Evolutionary conservation across 768 basidiomycete genomes (phyloP), one percentile per base, ranked within the genome.

Genomic region (Trametes meyenii): DNA sequence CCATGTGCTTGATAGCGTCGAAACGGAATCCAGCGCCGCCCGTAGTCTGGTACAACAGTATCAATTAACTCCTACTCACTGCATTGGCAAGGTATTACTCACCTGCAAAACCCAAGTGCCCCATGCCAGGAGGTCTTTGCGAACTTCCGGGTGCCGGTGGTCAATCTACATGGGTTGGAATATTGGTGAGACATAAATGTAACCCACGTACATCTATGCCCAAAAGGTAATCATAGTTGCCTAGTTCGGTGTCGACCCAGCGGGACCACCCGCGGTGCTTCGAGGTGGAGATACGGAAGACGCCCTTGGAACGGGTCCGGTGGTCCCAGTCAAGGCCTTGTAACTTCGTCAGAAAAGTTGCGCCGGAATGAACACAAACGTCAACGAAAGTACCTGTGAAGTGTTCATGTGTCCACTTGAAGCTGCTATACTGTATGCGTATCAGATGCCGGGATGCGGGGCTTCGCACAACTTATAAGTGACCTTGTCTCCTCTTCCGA

Each of bases 1-100:
- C 91, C 51, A 91, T 87, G 66, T 97, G 95, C 72, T 96, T 97
- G 65, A 95, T 90, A 17, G 94, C 95, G 70, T 96, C 95, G 29
- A 96, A 79, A 50, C 94, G 83, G 72, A 95, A 94, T 13, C 94
- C 95, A 35, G 75, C 73, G 12, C 83, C 87, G 8, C 82, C 83
- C 2, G 87, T 90, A 1, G 83, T 86, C 90, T 92, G 54, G 40
- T 11, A 38, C 6, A 36, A 16, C 3, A 26, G 23, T 33, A 16
- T 42, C 26, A 36, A 35, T 42, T 23, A n/a, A 1, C 2, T 50
- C 11, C 13, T 17, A 24, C 10, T 53, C 19, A 8, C 14, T 24
- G 10, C 2, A 8, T 29, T 51, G n/a, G 4, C 43, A 42, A 21
- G 61, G 49, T 50, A 45, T 8, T 14, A 23, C 21, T 17, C 33